phyloP scores from a whole-genome alignment of 176 grass and related monocot species.

The Aegilops umbellulata region DNA sequence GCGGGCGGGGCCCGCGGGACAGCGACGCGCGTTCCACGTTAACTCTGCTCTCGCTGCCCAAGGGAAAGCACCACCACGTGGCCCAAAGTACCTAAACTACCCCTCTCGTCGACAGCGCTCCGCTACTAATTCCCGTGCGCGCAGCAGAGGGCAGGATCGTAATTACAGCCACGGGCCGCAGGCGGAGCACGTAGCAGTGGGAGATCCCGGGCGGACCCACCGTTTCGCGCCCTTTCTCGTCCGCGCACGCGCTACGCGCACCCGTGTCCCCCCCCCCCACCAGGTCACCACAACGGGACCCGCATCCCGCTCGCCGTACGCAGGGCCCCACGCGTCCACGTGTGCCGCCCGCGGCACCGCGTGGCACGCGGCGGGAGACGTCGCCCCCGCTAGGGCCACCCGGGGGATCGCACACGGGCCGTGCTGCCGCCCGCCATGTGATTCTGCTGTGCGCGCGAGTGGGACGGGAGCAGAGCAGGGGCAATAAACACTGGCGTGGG shows the following conservation, averaged over 20 bases:
- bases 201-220: background rate
- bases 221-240: background rate
- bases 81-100: fast-evolving
- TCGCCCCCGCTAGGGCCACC: background rate
- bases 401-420: background rate
- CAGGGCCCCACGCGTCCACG: fast-evolving
- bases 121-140: no score
- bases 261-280: background rate
- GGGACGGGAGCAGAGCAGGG: background rate
- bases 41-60: no score
- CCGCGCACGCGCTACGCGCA: conserved; percentile 14
- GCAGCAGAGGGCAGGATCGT: background rate
- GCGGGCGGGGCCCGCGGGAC: no score
- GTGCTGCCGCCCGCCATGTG: background rate
- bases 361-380: conserved; percentile 13
- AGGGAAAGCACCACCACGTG: no score
- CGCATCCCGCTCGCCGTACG: background rate
- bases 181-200: background rate
- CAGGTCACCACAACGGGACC: no score
- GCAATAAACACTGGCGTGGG: background rate
- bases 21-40: no score
- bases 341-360: background rate
- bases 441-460: background rate
- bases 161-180: background rate
- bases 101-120: no score